These are phyloP conservation scores for Chlorella variabilis DNA, from an alignment of 163 green algal species.

Conservation along the genomic window DNA sequence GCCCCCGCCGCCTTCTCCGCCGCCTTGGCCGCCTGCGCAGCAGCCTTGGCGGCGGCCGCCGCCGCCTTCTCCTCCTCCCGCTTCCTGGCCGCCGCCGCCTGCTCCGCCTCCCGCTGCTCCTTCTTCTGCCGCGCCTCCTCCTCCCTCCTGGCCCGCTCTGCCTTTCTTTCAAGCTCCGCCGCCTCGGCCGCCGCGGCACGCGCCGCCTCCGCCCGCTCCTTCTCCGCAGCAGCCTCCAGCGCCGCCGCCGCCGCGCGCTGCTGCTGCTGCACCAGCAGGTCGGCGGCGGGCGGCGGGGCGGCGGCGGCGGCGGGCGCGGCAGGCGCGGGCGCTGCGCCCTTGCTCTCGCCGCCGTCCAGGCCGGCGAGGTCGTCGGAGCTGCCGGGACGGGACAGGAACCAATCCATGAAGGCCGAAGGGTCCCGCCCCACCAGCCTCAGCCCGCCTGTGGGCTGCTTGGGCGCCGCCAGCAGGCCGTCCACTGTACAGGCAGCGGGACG, in stretches of 20 bases:
- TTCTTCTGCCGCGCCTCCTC: neutral
- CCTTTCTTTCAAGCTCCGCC: neutral
- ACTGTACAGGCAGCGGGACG: conserved; percentile 5
- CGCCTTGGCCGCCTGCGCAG: neutral
- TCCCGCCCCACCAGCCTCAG: neutral
- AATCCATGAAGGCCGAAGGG: neutral
- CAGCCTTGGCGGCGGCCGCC: neutral
- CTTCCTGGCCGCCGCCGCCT: neutral
- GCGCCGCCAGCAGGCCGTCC: neutral
- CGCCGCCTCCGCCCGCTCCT: neutral
- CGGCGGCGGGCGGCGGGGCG: neutral
- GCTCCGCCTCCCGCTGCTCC: neutral
- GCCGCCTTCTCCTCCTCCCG: neutral
- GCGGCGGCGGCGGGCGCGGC: neutral
- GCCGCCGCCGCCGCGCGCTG: neutral
- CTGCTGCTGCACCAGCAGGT: neutral
- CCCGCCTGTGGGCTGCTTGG: neutral
- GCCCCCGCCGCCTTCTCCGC: neutral
- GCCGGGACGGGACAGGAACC: conserved; percentile 2
- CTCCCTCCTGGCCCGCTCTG: neutral
- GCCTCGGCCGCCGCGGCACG: neutral
- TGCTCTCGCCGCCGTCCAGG: neutral
- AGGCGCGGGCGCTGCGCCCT: neutral
- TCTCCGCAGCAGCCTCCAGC: neutral
- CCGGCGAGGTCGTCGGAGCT: too few relatives aligned